Evolutionary conservation across 2,329 filamentous ascomycete genomes (phyloP), one percentile per base, ranked within the genome.

Genomic region (Cladosporium oxysporum): DNA sequence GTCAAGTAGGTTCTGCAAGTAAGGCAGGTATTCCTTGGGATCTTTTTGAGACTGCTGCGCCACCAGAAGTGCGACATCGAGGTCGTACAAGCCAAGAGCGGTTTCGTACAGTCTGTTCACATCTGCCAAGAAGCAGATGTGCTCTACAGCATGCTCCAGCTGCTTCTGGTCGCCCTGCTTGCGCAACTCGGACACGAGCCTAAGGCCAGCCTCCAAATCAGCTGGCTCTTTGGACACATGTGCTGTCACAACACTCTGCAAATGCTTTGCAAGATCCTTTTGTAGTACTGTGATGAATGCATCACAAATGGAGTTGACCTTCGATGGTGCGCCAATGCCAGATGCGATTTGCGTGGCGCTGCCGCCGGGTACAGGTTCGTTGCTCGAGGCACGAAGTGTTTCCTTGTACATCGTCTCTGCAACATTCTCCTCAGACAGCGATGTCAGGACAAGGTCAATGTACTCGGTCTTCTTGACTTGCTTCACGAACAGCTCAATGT

Each of bases 1-100:
- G 67, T 89, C 85, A 76, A 97, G 92, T 2, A 99, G 84, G 41
- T 89, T 89, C 74, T 97, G 93, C 60, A 99, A 87, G 75, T 98
- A 98, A 4, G 95, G 95, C 8, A 98, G 86, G 72, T 99, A 99
- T 77, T 99, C 95, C 71, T 93, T 85, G 1, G 95, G 95, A 72
- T 99, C 95, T 75, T 94, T 92, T 78, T 99, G 95, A 0, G 93
- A 95, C 75, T 97, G 93, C 75, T 99, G 95, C 0, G 95, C 95
- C 14, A 99, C 91, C 6, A 97, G 83, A 12, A 99, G 83, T 3
- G 94, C 90, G 8, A 99, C 87, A 12, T 97, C 92, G 2, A 99
- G 86, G 73, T 98, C 89, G 76, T 99, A 99, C 2, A 98, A 83
- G 1, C 93, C 93, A 1, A 99, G 83, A 0, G 95, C 91, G 67